These are phyloP conservation scores for Bimuria novae-zelandiae DNA, from an alignment of 2,329 filamentous ascomycete species.

Conservation along the genomic window DNA sequence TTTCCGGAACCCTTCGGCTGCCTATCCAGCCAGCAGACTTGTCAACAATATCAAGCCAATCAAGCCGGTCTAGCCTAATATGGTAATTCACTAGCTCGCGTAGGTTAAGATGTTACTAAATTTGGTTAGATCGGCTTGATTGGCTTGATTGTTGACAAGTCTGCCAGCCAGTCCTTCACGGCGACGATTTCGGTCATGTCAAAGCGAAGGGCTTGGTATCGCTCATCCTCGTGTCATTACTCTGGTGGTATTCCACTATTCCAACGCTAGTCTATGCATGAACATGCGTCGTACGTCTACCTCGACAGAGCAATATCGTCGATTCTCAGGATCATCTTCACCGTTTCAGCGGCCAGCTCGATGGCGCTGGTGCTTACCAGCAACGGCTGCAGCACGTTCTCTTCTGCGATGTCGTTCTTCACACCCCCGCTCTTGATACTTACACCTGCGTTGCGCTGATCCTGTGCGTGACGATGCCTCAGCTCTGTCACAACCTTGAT, in stretches of 20 bases:
- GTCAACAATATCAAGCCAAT: too few relatives aligned
- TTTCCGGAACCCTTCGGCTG: too few relatives aligned
- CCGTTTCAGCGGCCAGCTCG: conserved; percentile 95
- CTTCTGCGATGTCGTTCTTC: conserved; percentile 93
- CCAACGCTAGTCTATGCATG: conserved; percentile 7
- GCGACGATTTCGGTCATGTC: neutral
- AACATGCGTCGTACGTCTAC: conserved; percentile 22
- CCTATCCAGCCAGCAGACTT: too few relatives aligned
- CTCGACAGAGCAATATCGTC: conserved; percentile 64
- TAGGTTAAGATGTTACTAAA: too few relatives aligned
- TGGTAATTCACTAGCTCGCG: too few relatives aligned
- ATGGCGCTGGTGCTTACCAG: conserved; percentile 97
- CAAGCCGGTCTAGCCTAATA: too few relatives aligned
- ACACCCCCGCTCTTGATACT: conserved; percentile 98
- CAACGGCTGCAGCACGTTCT: conserved; percentile 95
- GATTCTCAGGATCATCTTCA: conserved; percentile 87
- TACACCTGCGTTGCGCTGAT: conserved; percentile 93
- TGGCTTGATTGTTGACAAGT: too few relatives aligned
- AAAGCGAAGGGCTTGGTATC: neutral
- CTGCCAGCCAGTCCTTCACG: neutral
- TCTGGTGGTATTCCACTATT: conserved; percentile 13
- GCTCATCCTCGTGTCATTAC: conserved; percentile 12
- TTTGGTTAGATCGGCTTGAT: too few relatives aligned
- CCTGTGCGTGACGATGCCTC: conserved; percentile 90
- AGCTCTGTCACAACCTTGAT: conserved; percentile 99